phyloP scores from a whole-genome alignment of 306 rosid genomes.

The Chamaecrista fasciculata region DNA sequence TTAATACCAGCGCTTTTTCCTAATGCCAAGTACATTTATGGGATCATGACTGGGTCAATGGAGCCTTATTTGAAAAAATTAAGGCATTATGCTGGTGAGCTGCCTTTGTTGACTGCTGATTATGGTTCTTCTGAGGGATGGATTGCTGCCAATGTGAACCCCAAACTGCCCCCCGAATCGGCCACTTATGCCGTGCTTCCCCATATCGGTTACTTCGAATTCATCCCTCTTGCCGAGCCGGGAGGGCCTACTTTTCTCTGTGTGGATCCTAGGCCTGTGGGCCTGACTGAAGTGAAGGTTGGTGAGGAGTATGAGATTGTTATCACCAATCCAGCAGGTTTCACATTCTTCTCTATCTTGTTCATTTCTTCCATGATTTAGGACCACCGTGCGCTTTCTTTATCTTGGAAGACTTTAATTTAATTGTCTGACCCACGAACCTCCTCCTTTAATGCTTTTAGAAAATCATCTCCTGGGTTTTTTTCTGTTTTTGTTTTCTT shows the following conservation, averaged over 20 bases:
- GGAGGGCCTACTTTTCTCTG: slow-evolving; percentile 15
- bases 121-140: slow-evolving; percentile 98
- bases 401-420: not conserved
- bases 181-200: slow-evolving; percentile 81
- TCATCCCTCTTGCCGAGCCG: slow-evolving; percentile 51
- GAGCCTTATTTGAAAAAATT: slow-evolving; percentile 70
- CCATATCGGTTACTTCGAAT: slow-evolving; percentile 85
- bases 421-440: not conserved
- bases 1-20: slow-evolving; percentile 82
- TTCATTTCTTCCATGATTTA: not conserved
- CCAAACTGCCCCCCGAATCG: slow-evolving; percentile 60
- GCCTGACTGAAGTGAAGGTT: slow-evolving; percentile 62
- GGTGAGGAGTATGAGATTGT: slow-evolving; percentile 75
- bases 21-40: slow-evolving; percentile 68
- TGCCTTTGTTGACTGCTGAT: slow-evolving; percentile 81
- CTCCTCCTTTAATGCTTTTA: not conserved
- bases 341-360: not conserved
- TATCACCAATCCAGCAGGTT: slow-evolving; percentile 80
- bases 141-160: slow-evolving; percentile 81
- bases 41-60: slow-evolving; percentile 95
- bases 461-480: not conserved
- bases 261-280: slow-evolving; percentile 49
- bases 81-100: slow-evolving; percentile 77
- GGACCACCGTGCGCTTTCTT: not conserved
- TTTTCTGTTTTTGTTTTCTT: not conserved